Conservation (phyloP, 2,329 filamentous ascomycete species). For the Lachnellula cervina region DNA sequence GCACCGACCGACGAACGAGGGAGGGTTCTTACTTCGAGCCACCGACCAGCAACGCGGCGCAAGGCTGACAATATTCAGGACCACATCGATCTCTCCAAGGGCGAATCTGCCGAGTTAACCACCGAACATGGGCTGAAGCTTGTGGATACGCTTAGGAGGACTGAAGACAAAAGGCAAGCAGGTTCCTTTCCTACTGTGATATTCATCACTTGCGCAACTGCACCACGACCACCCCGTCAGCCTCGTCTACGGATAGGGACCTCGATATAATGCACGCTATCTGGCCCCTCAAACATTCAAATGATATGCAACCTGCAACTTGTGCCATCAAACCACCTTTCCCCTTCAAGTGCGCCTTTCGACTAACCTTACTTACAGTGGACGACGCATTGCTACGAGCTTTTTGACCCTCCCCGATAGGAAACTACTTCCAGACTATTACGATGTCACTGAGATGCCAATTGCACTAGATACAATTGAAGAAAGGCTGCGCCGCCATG, state of each 20-base stretch:
- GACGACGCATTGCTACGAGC: conserved; percentile 66
- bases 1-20: conserved; percentile 15
- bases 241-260: conserved; percentile 9
- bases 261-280: conserved; percentile 5
- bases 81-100: conserved; percentile 19
- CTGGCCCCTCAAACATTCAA: conserved; percentile 5
- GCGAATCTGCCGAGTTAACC: conserved; percentile 64
- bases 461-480: conserved; percentile 75
- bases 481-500: conserved; percentile 62
- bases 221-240: conserved; percentile 5
- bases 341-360: not conserved
- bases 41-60: conserved; percentile 3
- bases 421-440: conserved; percentile 67
- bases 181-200: conserved; percentile 28
- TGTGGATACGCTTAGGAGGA: conserved; percentile 68
- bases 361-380: conserved; percentile 40
- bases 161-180: conserved; percentile 85
- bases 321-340: not conserved
- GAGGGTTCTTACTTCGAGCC: conserved; percentile 6
- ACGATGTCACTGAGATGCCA: conserved; percentile 69
- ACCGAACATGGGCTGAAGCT: conserved; percentile 68
- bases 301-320: not conserved
- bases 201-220: not conserved
- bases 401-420: conserved; percentile 69
- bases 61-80: conserved; percentile 30